Conservation (phyloP, 345 rosid genomes). For the Citrus maxima region DNA sequence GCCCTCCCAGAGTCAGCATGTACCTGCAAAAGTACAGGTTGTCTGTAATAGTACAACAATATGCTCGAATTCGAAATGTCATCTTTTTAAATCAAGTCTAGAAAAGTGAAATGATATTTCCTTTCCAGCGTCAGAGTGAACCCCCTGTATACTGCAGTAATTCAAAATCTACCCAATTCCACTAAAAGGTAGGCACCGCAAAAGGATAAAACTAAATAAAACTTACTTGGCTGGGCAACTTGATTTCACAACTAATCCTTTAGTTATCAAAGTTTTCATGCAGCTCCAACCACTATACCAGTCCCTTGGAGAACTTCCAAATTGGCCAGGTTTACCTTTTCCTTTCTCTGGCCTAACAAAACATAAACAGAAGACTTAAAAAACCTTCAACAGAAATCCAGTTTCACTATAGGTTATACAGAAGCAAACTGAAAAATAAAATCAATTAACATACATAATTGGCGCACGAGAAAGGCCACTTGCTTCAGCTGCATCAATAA, state of each 20-base stretch:
- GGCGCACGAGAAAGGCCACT: constrained; percentile 88
- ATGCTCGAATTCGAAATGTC: background rate
- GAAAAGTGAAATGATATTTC: background rate
- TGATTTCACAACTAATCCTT: constrained; percentile 84
- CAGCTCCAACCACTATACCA: constrained; percentile 97
- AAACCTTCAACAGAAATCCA: constrained; percentile 14
- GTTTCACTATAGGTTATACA: background rate
- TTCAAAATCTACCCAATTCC: background rate
- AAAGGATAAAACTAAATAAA: background rate
- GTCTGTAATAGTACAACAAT: background rate
- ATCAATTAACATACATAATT: constrained; percentile 48
- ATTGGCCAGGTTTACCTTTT: constrained; percentile 61
- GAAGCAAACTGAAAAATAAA: constrained; percentile 4
- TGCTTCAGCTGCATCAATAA: constrained; percentile 91
- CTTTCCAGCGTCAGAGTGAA: background rate
- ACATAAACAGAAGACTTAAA: background rate
- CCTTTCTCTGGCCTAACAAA: constrained; percentile 78
- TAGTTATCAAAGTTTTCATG: constrained; percentile 74
- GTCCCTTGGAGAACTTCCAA: constrained; percentile 73
- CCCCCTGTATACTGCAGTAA: background rate
- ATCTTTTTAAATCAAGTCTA: background rate
- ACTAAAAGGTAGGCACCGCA: background rate
- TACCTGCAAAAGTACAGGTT: constrained; percentile 43
- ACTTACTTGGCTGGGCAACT: constrained; percentile 93
- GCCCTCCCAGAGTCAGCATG: constrained; percentile 84